Base-by-base conservation (phyloP, 2,329 filamentous ascomycete genomes). In the Botryotinia convoluta region DNA sequence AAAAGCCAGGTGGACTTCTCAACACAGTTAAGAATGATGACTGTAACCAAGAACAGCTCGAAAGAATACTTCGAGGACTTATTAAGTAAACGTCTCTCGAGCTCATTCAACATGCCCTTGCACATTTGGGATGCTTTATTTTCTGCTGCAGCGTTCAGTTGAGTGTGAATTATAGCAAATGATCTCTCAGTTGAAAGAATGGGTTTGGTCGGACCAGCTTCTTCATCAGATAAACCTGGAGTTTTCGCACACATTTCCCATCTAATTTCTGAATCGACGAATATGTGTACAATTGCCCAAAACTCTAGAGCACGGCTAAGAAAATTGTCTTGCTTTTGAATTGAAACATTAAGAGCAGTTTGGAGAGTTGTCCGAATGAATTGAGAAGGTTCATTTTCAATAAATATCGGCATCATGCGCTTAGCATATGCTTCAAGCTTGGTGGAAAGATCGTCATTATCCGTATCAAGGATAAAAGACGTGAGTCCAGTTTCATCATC, bases 1-100 rank as follows among this genome's bases (percentile, higher is more conserved):
- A 91, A 91, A 0, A 88, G 87, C 90, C 89, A 92, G 0, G 89
- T 91, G 0, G 88, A 89, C 82, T 91, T 91, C 79, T 92, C 90
- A 22, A 91, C 84, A 76, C 88, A 90, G 78, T 90, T 90, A 65
- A 91, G 85, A 75, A 91, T 87, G 71, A 91, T 87, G 72, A 91
- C 81, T 4, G 88, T 86, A 4, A 89, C 86, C 35, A 91, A 85
- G 77, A 89, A 91, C 81, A 90, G 87, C 76, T 86, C 86, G 77
- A 90, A 90, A 45, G 86, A 87, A 37, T 45, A 57, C 48, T 37
- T 65, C 71, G 89, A 85, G 77, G 86, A 88, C 72, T 85, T 85
- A 78, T 89, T 89, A 74, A 90, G 86, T 45, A 91, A 83, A 54
- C 86, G 84, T 26, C 88, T 86, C 80, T 91, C 89, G 81, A 92